Evolutionary conservation across 2,329 filamentous ascomycete genomes (phyloP).

Genomic region (Fusarium sp.): DNA sequence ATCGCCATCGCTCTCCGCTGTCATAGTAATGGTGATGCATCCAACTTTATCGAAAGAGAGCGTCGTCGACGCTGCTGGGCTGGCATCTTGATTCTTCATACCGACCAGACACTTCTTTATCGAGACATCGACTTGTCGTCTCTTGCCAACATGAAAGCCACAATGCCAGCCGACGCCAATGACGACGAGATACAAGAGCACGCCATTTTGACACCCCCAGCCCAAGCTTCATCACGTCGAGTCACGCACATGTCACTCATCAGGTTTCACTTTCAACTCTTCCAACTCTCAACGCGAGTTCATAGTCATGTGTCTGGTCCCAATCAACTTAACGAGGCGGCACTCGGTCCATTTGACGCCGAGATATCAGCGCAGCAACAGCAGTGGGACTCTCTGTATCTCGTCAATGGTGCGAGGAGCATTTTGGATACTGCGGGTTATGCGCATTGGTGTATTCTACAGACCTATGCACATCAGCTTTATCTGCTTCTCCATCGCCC

Average conservation of each 20-base stretch:
- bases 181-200: constrained; percentile 16
- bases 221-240: not conserved
- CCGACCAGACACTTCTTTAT: constrained; percentile 28
- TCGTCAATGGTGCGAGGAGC: constrained; percentile 21
- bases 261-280: constrained; percentile 24
- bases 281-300: constrained; percentile 20
- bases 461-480: constrained; percentile 34
- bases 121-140: constrained; percentile 24
- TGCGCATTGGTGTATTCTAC: constrained; percentile 31
- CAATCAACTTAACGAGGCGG: not conserved
- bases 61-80: constrained; percentile 35
- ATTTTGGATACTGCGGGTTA: constrained; percentile 28
- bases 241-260: constrained; percentile 26
- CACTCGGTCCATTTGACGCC: not conserved
- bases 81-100: constrained; percentile 30
- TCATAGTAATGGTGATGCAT: not conserved
- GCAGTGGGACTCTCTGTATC: constrained; percentile 22
- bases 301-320: constrained; percentile 15
- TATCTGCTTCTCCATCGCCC: constrained; percentile 34
- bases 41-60: constrained; percentile 19
- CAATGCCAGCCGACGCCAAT: constrained; percentile 14
- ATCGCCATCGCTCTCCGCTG: constrained; percentile 27
- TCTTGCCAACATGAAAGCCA: constrained; percentile 18
- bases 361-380: constrained; percentile 11
- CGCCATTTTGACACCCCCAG: not conserved